A percentile compares a stretch with the other conserved stretches of the same genome.
Evolutionary conservation across 1,139 yeast genomes (phyloP).

Genomic region (Yamadazyma atmosphaerica): DNA sequence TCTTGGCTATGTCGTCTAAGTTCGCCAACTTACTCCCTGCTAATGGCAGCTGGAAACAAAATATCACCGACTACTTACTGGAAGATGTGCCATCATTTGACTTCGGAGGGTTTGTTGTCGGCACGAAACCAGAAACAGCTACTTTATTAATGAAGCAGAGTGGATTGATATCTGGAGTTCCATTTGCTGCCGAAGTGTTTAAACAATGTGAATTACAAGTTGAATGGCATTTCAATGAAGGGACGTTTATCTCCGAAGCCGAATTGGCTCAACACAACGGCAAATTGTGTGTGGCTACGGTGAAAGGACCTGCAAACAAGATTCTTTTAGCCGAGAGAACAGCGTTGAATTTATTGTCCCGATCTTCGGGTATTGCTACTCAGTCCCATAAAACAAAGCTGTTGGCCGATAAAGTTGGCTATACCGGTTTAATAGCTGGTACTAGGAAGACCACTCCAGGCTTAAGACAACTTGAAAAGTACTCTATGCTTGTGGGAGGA

Average conservation of each 20-base stretch:
- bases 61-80: slow-evolving; percentile 69
- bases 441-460: slow-evolving; percentile 98
- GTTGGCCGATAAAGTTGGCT: slow-evolving; percentile 71
- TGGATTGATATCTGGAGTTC: slow-evolving; percentile 86
- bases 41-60: slow-evolving; percentile 76
- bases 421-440: slow-evolving; percentile 88
- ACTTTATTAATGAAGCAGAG: slow-evolving; percentile 76
- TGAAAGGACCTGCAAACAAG: slow-evolving; percentile 78
- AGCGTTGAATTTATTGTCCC: slow-evolving; percentile 75
- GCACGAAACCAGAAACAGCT: slow-evolving; percentile 68
- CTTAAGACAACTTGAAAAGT: slow-evolving; percentile 80
- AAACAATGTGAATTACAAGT: slow-evolving; percentile 69
- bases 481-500: slow-evolving; percentile 94
- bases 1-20: slow-evolving; percentile 10
- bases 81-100: slow-evolving; percentile 96
- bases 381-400: slow-evolving; percentile 59
- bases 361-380: slow-evolving; percentile 91
- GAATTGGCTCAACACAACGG: slow-evolving; percentile 46
- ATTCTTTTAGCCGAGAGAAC: slow-evolving; percentile 84
- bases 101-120: slow-evolving; percentile 94
- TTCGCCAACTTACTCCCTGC: slow-evolving; percentile 66
- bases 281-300: slow-evolving; percentile 73
- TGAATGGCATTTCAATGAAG: slow-evolving; percentile 75
- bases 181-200: slow-evolving; percentile 87
- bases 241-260: slow-evolving; percentile 47